Evolutionary conservation across 1,284 basidiomycete species (phyloP).

Genomic region (Austropuccinia psidii): DNA sequence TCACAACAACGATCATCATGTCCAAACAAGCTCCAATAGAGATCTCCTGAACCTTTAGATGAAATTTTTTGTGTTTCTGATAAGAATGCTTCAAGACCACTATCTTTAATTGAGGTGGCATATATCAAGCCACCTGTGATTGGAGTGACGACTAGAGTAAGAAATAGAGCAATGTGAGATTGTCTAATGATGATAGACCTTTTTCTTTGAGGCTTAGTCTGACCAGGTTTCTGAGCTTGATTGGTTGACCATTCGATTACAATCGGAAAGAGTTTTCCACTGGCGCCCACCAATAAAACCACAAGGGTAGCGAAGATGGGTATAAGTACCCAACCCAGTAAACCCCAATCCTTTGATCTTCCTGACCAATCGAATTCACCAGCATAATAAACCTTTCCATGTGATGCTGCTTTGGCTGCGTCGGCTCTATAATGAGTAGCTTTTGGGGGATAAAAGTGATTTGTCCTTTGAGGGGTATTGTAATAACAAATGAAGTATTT

Average conservation of each 20-base stretch:
- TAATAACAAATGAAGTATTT: constrained; percentile 41
- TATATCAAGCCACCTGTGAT: constrained; percentile 24
- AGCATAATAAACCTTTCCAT: constrained; percentile 42
- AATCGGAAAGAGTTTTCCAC: constrained; percentile 15
- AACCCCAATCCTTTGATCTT: not conserved
- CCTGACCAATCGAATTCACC: constrained; percentile 45
- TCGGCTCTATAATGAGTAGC: constrained; percentile 30
- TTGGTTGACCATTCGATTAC: not conserved
- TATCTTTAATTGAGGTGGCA: constrained; percentile 34
- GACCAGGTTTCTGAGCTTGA: not conserved
- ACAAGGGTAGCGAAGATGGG: constrained; percentile 22
- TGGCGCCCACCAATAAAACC: not conserved
- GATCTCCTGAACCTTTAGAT: constrained; percentile 39
- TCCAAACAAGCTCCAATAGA: constrained; percentile 46
- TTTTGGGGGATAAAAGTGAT: constrained; percentile 41
- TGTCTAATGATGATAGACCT: constrained; percentile 9
- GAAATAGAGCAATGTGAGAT: constrained; percentile 16
- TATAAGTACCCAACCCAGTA: constrained; percentile 13
- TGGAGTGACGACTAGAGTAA: constrained; percentile 1
- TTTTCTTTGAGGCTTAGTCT: constrained; percentile 4
- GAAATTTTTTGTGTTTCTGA: constrained; percentile 34
- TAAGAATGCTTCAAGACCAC: constrained; percentile 39
- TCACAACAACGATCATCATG: constrained; percentile 43
- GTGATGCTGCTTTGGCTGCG: constrained; percentile 37
- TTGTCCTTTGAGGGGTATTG: constrained; percentile 34